phyloP scores from a whole-genome alignment of 1,284 basidiomycete genomes.

The Pseudozyma thailandica region DNA sequence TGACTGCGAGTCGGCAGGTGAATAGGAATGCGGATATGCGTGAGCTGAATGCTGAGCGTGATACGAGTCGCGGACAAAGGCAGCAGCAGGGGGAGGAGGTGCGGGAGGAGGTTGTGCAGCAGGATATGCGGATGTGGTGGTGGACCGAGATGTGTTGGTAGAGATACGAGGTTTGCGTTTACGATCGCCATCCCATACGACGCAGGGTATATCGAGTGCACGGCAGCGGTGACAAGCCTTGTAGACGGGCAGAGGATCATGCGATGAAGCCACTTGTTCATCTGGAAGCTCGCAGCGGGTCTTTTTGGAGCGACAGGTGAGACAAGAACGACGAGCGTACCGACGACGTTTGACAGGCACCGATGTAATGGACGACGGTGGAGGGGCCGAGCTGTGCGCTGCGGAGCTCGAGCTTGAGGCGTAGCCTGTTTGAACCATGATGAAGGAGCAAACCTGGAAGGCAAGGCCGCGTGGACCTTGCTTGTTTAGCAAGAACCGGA shows the following conservation, averaged over 20 bases:
- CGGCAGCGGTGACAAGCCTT: constrained; percentile 48
- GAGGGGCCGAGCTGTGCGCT: neutral
- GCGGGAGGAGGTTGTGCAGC: too few relatives aligned
- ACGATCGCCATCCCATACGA: constrained; percentile 53
- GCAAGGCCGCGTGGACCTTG: too few relatives aligned
- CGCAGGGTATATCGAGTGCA: constrained; percentile 35
- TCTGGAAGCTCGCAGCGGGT: constrained; percentile 49
- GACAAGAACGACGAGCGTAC: constrained; percentile 46
- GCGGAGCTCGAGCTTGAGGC: neutral
- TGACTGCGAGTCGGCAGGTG: too few relatives aligned
- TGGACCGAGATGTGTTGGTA: too few relatives aligned
- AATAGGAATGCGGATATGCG: too few relatives aligned
- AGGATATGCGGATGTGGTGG: too few relatives aligned
- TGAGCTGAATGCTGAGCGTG: too few relatives aligned
- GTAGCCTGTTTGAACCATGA: neutral
- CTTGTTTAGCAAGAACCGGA: too few relatives aligned
- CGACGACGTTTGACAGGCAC: constrained; percentile 22
- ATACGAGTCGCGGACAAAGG: neutral
- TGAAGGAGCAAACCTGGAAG: too few relatives aligned
- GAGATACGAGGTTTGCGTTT: constrained; percentile 44
- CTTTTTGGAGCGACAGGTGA: constrained; percentile 48
- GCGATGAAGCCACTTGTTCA: constrained; percentile 28
- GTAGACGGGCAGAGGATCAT: constrained; percentile 22
- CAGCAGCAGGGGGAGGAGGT: constrained; percentile 25
- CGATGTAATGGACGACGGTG: constrained; percentile 1